Evolutionary conservation across 2,329 filamentous ascomycete genomes (phyloP), one percentile per base, ranked within the genome.

Genomic region (Penicillium brasilianum): DNA sequence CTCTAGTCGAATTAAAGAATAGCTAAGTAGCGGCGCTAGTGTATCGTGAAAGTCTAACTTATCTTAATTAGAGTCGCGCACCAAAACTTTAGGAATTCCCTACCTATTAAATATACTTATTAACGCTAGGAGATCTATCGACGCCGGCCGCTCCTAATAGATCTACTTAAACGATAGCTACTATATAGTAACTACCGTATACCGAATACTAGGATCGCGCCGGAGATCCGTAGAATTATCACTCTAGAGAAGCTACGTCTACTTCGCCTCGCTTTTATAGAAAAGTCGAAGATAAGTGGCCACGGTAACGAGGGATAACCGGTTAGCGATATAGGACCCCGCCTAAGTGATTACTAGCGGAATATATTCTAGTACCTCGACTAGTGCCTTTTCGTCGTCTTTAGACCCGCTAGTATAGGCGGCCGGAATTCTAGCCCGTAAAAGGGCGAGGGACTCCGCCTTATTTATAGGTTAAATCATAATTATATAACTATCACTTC

Each of bases 101-200:
- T 6, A 6, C 25, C 58, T 55, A 57, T 68, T 56, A 28, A 66
- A 66, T 49, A 66, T 61, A 36, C 65, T 69, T 59, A 67, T 67
- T 11, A 69, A 52, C 8, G 65, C 60, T 1, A 69, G 61, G 0
- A 67, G 20, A 48, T 67, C 61, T 0, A 53, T 53, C 18, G 65
- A 30, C 14, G 63, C 55, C 0, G 55, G 52, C 36, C 44, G 34
- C 13, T 58, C 36, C 13, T 37, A 28, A 14, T 25, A 34, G 28
- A 63, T 63, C 2, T 58, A 62, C 11, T 76, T 63, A 53, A 77
- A 77, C 0, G 73, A 75, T 8, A 76, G 68, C 48, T 76, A 72
- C 76, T 73, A 81, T 0, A 76, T 80, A 0, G 59, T 51, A 2
- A 77, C 68, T 1, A 81, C 66, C 1, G 77, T 75, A 54, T 80